Base-by-base conservation (phyloP, 1,284 basidiomycete genomes). In the Phellopilus nigrolimitatus region DNA sequence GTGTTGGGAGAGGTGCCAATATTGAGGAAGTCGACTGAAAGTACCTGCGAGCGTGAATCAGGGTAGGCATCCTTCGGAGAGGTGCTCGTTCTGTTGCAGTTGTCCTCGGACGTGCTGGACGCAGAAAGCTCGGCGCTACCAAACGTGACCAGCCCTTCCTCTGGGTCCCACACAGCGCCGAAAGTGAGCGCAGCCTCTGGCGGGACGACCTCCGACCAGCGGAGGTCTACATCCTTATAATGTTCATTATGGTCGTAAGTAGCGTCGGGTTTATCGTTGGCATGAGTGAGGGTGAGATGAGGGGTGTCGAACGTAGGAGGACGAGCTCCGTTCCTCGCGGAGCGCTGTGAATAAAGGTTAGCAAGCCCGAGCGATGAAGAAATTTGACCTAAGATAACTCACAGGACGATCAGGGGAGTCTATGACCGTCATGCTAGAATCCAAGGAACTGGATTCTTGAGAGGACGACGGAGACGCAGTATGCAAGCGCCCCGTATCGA, bases 131-230 rank as follows among this genome's bases (percentile, higher is more conserved):
- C 63, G 25, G 73, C 70, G 17, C 73, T 72, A 1, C 77, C 76
- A 63, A 81, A 81, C 21, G 74, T 73, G 55, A 79, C 70, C 60
- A 80, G 71, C 22, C 76, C 79, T 9, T 79, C 74, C 1, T 74
- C 71, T 3, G 74, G 71, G 55, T 81, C 78, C 74, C 75, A 80
- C 34, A 81, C 64, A 5, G 78, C 78, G 4, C 77, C 78, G 57
- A 81, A 81, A 7, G 74, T 78, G 56, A 81, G 67, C 2, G 73
- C 77, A 22, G 74, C 68, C 51, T 75, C 72, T 3, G 78, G 76
- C 17, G 78, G 77, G 8, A 79, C 67, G 47, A 79, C 63, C 36
- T 79, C 73, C 9, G 79, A 80, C 78, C 78, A 81, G 34, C 74
- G 72, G 45, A 64, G 66, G 33, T 55, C 56, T 46, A 13, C 39